A percentile compares a stretch with the other conserved stretches of the same genome.
Conservation (phyloP, 108 stramenopile species). For the Cylindrotheca fusiformis region DNA sequence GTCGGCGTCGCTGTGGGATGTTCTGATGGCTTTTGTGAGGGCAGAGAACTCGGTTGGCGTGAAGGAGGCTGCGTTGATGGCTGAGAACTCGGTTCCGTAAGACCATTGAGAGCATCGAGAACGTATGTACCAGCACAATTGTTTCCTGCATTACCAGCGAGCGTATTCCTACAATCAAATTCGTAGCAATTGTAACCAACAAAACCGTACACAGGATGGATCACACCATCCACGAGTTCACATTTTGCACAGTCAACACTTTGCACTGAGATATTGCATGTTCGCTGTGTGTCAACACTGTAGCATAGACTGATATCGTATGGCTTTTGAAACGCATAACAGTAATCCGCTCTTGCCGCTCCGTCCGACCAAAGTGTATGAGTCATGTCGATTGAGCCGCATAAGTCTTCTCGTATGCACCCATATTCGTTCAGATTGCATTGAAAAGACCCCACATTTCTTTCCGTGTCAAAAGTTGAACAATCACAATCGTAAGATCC, state of each 20-base stretch:
- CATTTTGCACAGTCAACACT: not conserved
- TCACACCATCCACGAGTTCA: not conserved
- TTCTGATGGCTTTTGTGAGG: not conserved
- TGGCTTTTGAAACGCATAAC: constrained; percentile 1
- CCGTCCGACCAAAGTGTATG: not conserved
- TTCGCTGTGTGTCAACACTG: not conserved
- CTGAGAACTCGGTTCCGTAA: not conserved
- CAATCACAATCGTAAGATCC: constrained; percentile 5
- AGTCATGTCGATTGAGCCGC: not conserved
- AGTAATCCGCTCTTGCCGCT: not conserved
- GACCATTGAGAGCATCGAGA: constrained; percentile 1
- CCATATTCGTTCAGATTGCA: constrained; percentile 1
- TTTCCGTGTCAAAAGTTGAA: not conserved
- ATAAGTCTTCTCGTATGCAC: not conserved
- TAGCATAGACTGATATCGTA: constrained; percentile 1
- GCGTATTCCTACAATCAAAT: constrained; percentile 9
- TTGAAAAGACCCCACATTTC: not conserved
- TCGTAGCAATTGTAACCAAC: not conserved
- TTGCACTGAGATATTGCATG: constrained; percentile 1
- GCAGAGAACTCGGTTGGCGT: not conserved
- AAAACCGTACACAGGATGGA: not conserved
- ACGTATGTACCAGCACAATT: constrained; percentile 1
- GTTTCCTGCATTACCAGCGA: not conserved
- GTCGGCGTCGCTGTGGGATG: not conserved
- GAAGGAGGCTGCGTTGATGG: not conserved